A percentile compares a stretch with the other conserved stretches of the same genome.
Evolutionary conservation across 352 stramenopile genomes (phyloP).

Genomic region (Pythium oligandrum): DNA sequence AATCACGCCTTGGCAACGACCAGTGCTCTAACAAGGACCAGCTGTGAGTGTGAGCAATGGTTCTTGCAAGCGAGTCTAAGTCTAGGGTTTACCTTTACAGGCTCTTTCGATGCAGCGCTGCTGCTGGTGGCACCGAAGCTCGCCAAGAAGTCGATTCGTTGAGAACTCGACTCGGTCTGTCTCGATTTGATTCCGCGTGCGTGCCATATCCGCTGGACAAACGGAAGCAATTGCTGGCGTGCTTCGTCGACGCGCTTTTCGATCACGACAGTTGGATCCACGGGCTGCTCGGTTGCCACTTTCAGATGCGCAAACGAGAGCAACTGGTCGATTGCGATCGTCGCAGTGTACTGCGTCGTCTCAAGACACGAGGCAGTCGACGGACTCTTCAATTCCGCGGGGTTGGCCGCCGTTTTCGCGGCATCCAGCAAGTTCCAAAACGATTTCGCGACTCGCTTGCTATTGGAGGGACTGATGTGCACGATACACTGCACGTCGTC

Average conservation of each 20-base stretch:
- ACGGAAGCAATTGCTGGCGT: conserved; percentile 38
- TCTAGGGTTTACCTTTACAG: no score
- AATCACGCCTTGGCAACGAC: conserved; percentile 42
- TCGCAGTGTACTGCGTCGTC: conserved; percentile 31
- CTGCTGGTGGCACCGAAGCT: no score
- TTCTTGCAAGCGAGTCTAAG: no score
- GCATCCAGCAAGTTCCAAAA: conserved; percentile 33
- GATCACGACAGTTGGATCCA: conserved; percentile 7
- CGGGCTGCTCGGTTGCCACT: not conserved
- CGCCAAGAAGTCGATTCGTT: no score
- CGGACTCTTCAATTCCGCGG: conserved; percentile 20
- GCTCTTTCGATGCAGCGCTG: no score
- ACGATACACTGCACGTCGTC: conserved; percentile 36
- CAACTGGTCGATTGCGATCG: conserved; percentile 42
- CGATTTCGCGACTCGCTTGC: conserved; percentile 12
- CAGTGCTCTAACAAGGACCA: conserved; percentile 8
- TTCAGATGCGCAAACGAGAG: conserved; percentile 21
- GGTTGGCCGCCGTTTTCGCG: conserved; percentile 14
- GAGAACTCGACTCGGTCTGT: conserved; percentile 9
- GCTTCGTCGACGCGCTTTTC: conserved; percentile 41
- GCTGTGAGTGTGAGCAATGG: no score
- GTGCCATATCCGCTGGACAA: conserved; percentile 33
- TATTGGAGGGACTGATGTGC: conserved; percentile 26
- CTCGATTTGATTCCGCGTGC: conserved; percentile 25
- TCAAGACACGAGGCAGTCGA: conserved; percentile 14